These are phyloP conservation scores for Polyplosphaeria fusca DNA, from an alignment of 495 filamentous ascomycete species.

Conservation along the genomic window DNA sequence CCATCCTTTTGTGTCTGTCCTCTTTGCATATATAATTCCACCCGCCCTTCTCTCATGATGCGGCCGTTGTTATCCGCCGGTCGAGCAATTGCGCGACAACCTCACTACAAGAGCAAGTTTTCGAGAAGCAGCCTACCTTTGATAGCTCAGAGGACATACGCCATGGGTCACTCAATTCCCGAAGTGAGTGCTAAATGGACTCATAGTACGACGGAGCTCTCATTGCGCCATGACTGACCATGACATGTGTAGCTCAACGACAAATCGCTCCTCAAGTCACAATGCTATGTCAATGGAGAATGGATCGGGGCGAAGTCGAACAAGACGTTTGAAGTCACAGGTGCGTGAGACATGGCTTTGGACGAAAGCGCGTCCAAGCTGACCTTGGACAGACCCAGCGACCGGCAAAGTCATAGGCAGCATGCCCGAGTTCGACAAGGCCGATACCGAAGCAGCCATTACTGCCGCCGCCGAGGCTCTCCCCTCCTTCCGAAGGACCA, in stretches of 20 bases:
- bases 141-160: conserved; percentile 35
- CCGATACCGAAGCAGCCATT: conserved; percentile 77
- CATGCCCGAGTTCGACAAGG: conserved; percentile 72
- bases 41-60: conserved; percentile 14
- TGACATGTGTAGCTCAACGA: conserved; percentile 41
- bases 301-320: conserved; percentile 45
- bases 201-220: not conserved
- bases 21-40: not conserved
- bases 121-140: conserved; percentile 30
- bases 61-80: conserved; percentile 13
- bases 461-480: conserved; percentile 72
- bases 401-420: conserved; percentile 75
- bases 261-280: conserved; percentile 42
- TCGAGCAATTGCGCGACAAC: conserved; percentile 21
- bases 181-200: conserved; percentile 17
- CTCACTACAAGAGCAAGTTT: conserved; percentile 33
- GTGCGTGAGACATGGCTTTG: conserved; percentile 17
- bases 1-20: too few relatives aligned
- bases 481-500: conserved; percentile 62
- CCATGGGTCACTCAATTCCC: conserved; percentile 39
- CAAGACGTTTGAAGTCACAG: conserved; percentile 47
- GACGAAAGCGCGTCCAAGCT: not conserved
- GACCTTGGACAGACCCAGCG: conserved; percentile 62
- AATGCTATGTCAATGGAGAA: conserved; percentile 45
- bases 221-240: not conserved